These are phyloP conservation scores for Ganoderma resinaceum DNA, from an alignment of 1,284 basidiomycete genomes.

Conservation along the genomic window DNA sequence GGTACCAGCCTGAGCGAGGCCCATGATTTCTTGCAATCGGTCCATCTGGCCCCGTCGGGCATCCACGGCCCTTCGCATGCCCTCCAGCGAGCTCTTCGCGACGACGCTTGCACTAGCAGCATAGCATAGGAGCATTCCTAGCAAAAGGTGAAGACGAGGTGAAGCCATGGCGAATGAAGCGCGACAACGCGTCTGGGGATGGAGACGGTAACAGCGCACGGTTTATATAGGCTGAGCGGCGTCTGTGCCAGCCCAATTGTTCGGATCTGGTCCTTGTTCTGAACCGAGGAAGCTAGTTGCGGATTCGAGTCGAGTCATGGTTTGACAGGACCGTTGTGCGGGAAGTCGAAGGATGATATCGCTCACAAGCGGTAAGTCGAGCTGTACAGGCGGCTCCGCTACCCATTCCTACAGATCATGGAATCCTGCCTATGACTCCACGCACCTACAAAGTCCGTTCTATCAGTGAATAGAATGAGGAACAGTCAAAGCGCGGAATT, in stretches of 20 bases:
- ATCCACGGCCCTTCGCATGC: conserved; percentile 49
- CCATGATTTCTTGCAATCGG: conserved; percentile 51
- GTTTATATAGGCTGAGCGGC: not conserved
- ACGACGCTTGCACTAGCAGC: conserved; percentile 8
- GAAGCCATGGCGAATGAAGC: conserved; percentile 11
- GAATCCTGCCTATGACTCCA: not conserved
- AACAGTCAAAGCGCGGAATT: not conserved
- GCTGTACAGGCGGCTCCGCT: not conserved
- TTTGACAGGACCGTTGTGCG: not conserved
- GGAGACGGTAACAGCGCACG: not conserved
- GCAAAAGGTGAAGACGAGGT: not conserved
- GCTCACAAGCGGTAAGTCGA: not conserved
- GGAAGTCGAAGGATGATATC: not conserved
- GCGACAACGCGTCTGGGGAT: not conserved
- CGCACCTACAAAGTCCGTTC: not conserved
- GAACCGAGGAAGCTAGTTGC: not conserved
- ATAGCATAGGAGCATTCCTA: conserved; percentile 5
- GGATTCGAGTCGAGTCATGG: not conserved
- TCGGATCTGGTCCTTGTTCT: not conserved
- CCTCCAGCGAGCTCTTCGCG: conserved; percentile 37
- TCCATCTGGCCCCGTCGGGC: conserved; percentile 57
- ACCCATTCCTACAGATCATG: not conserved
- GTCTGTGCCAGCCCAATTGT: not conserved
- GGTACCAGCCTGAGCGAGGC: conserved; percentile 33
- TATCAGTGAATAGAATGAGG: not conserved